Evolutionary conservation across 1,139 yeast species (phyloP).

Genomic region (Yamadazyma pseudoaaseri): DNA sequence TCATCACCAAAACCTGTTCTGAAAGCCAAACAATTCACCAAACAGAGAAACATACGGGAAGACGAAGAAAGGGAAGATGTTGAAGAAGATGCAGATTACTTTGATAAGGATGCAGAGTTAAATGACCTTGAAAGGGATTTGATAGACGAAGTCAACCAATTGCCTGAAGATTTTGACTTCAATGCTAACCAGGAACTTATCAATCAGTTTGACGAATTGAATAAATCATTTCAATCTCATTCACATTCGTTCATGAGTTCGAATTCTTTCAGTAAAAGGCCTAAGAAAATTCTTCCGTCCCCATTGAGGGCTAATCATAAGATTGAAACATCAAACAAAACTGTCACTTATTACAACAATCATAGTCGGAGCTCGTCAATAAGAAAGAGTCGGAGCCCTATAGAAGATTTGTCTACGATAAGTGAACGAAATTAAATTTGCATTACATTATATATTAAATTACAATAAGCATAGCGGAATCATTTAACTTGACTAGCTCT

Average conservation of each 20-base stretch:
- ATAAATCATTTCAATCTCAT: constrained; percentile 10
- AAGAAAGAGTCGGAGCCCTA: constrained; percentile 4
- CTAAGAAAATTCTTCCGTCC: constrained; percentile 24
- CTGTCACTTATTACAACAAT: constrained; percentile 51
- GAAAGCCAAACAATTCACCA: background rate
- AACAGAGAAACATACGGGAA: background rate
- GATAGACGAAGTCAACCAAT: constrained; percentile 53
- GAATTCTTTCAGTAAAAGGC: constrained; percentile 39
- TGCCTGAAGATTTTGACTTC: constrained; percentile 63
- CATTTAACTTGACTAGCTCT: too few relatives aligned
- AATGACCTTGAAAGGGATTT: constrained; percentile 33
- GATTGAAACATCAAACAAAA: constrained; percentile 49
- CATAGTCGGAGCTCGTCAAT: constrained; percentile 1
- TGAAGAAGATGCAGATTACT: background rate
- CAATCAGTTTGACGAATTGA: constrained; percentile 13
- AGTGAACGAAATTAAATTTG: constrained; percentile 8
- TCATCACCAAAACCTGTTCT: background rate
- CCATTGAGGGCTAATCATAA: constrained; percentile 28
- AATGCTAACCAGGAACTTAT: constrained; percentile 23
- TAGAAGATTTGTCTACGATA: constrained; percentile 12
- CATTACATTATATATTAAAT: constrained; percentile 1
- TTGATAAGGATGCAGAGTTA: constrained; percentile 13
- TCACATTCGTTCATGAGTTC: constrained; percentile 24
- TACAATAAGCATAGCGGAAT: background rate
- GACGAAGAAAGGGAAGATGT: constrained; percentile 3